Conservation (phyloP, 2,329 filamentous ascomycete species). For the Sphaerulina vaccinii region DNA sequence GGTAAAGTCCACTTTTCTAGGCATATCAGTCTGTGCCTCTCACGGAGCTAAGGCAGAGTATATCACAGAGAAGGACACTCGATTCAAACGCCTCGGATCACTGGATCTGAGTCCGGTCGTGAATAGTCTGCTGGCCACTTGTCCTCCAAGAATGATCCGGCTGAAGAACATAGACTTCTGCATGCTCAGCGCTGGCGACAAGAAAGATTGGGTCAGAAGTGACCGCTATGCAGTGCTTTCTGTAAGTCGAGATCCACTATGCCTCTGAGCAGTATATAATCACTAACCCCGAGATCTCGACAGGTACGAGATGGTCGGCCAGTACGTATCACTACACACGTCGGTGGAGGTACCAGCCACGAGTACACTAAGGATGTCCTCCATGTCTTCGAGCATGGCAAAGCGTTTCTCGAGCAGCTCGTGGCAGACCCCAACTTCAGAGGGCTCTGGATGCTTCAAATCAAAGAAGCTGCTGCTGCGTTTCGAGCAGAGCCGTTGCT, state of each 20-base stretch:
- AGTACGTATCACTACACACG: constrained; percentile 6
- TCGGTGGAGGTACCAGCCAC: constrained; percentile 2
- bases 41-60: constrained; percentile 11
- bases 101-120: constrained; percentile 3
- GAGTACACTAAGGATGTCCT: constrained; percentile 15
- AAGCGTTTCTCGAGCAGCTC: constrained; percentile 3
- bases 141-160: constrained; percentile 1
- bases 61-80: constrained; percentile 2
- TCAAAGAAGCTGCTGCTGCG: constrained; percentile 10
- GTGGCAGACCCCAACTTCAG: constrained; percentile 1
- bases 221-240: constrained; percentile 16
- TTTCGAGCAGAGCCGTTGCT: constrained; percentile 6
- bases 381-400: constrained; percentile 4
- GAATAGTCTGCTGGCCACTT: constrained; percentile 1
- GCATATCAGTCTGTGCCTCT: constrained; percentile 8
- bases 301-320: constrained; percentile 7
- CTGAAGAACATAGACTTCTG: constrained; percentile 16
- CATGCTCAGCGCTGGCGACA: constrained; percentile 3
- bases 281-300: background rate
- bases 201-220: constrained; percentile 1
- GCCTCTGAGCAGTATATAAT: background rate
- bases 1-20: constrained; percentile 11
- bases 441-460: constrained; percentile 11
- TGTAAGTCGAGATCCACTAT: constrained; percentile 1
- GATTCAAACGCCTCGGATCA: constrained; percentile 5